Percentiles rank a stretch among this genome's conserved stretches.
Conservation (phyloP, 768 basidiomycete genomes). For the Boletus bicolor region DNA sequence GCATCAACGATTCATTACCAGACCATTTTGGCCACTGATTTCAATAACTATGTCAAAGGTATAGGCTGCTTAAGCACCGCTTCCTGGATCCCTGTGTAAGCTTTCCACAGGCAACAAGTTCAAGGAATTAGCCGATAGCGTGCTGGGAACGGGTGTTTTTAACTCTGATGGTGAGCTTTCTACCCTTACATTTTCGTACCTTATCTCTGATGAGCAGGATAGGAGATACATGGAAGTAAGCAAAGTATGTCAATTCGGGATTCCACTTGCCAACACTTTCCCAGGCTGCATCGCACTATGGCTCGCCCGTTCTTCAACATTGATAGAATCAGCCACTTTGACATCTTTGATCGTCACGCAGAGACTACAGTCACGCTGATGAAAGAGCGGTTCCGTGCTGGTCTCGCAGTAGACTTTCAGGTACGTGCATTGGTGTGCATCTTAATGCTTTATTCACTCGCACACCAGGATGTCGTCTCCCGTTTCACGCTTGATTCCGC, state of each 20-base stretch:
- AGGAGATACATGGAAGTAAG: constrained; percentile 74
- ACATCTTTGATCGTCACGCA: constrained; percentile 56
- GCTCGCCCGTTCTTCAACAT: constrained; percentile 68
- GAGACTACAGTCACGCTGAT: constrained; percentile 45
- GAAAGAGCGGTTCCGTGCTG: constrained; percentile 41
- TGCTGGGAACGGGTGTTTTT: constrained; percentile 55
- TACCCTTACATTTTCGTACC: neutral
- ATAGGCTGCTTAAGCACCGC: neutral
- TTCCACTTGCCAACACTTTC: neutral
- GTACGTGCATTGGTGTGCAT: constrained; percentile 24
- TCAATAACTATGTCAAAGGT: constrained; percentile 45
- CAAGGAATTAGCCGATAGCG: constrained; percentile 25
- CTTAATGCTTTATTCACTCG: neutral
- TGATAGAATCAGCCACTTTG: constrained; percentile 60
- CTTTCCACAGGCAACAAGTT: constrained; percentile 32
- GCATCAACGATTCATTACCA: constrained; percentile 13
- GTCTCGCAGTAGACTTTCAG: constrained; percentile 59
- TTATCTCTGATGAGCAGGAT: constrained; percentile 1
- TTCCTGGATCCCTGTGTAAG: neutral
- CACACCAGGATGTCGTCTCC: constrained; percentile 39
- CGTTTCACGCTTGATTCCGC: constrained; percentile 54
- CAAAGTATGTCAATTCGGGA: neutral
- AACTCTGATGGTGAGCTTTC: constrained; percentile 45
- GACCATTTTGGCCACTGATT: constrained; percentile 43
- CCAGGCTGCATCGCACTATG: constrained; percentile 61